Evolutionary conservation across 208 protist genomes (phyloP), one percentile per base, ranked within the genome.

Genomic region (Porcisia deanei): DNA sequence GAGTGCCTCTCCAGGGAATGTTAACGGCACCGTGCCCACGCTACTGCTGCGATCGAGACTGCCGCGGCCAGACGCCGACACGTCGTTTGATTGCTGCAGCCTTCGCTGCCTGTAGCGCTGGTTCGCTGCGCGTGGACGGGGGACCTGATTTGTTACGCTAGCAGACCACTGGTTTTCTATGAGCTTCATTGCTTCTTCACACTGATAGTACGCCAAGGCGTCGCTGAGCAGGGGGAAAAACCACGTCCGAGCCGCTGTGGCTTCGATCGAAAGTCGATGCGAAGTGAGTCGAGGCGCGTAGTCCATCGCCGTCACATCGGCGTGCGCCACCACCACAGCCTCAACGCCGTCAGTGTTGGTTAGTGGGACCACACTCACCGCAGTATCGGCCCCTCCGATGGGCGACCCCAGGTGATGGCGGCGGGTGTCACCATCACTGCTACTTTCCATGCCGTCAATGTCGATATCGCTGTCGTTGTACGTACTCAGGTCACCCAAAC

Each of bases 251-350:
- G 87, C 89, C 9, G 58, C 80, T 52, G 75, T 83, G 18, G 87
- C 80, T 57, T 96, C 92, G 47, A 96, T 84, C 14, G 92, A 85
- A 45, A 94, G 84, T 25, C 92, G 85, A 59, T 85, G 90, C 1
- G 85, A 85, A 52, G 84, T 79, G 30, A 96, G 79, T 14, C 84
- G 80, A 0, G 90, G 82, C 18, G 73, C 79, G 54, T 92, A 93
- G 83, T 96, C 92, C 60, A 90, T 82, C 39, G 88, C 90, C 3
- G 90, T 93, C 8, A 96, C 52, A 69, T 94, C 88, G 2, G 75
- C 82, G 59, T 94, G 89, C 2, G 73, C 65, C 0, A 96, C 68
- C 57, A 92, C 90, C 57, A 96, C 72, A 14, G 86, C 90, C 79
- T 96, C 92, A 5, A 94, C 88, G 7, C 88, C 77, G 0, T 52